Evolutionary conservation across 2,329 filamentous ascomycete species (phyloP), one percentile per base, ranked within the genome.

Genomic region (Pseudogymnoascus sp.): DNA sequence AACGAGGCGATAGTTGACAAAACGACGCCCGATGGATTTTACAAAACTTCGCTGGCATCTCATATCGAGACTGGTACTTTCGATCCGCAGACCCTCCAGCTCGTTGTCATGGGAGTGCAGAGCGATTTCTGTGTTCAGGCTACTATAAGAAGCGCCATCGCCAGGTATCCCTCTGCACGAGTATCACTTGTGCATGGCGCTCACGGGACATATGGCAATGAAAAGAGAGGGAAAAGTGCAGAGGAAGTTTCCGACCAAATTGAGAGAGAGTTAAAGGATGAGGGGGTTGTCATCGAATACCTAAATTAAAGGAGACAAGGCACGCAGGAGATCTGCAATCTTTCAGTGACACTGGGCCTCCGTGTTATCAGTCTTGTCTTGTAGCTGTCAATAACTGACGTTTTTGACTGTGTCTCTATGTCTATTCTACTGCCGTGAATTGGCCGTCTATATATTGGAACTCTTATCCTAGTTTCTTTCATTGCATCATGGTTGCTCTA

Each of bases 151-250:
- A 33, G 43, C 6, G 43, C 43, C 25, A 6, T 30, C 12, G 43
- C 43, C 12, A 54, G 43, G 18, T 54, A 54, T 33, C 43, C 43
- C n/a, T 33, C 43, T 18, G 43, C 43, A 6, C 43, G 43, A 12
- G 43, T 54, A 54, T 54, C 43, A 54, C 25, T 54, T 30, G 43
- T 54, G 25, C 43, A 33, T 33, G 43, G 43, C 9, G 43, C 43
- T 33, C 43, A 54, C 3, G 43, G 43, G 12, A 54, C 43, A 2
- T 54, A 54, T 54, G 25, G 33, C n/a, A n/a, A 54, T 18, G 43
- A 30, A 18, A 33, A 16, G n/a, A 30, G 0, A 2, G 43, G 43
- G 14, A 54, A 8, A 3, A 54, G 25, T 18, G 43, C 43, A 4
- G 25, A 33, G 14, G 43, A 54, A 12, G 25, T 54, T 33, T 54